A percentile compares a stretch with the other conserved stretches of the same genome.
Conservation (phyloP, 129 eudicot genomes). For the Mikania micrantha region DNA sequence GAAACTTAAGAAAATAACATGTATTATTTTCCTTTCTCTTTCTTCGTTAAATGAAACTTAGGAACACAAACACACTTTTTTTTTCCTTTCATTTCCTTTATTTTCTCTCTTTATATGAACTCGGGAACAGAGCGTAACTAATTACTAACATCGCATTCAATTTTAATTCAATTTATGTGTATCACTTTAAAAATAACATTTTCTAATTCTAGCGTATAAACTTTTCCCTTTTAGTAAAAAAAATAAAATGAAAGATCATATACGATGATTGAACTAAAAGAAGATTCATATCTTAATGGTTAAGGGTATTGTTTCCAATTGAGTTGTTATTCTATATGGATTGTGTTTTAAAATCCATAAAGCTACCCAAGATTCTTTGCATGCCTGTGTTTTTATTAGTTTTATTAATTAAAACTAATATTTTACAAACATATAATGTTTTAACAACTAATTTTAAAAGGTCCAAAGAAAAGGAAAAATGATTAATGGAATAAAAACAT, state of each 20-base stretch:
- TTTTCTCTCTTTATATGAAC: no score
- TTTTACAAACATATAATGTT: not conserved
- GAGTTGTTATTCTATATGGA: constrained; percentile 30
- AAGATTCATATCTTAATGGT: constrained; percentile 36
- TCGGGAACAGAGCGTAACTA: no score
- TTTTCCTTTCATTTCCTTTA: no score
- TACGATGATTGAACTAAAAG: constrained; percentile 18
- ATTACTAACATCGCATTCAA: no score
- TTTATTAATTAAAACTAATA: not conserved
- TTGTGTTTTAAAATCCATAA: constrained; percentile 16
- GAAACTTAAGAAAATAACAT: no score
- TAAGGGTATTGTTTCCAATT: constrained; percentile 29
- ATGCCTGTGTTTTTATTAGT: not conserved
- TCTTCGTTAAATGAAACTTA: no score
- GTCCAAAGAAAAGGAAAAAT: not conserved
- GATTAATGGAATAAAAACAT: constrained; percentile 8
- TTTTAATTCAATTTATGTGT: no score
- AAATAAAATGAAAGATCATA: not conserved
- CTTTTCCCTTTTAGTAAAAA: not conserved
- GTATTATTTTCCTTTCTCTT: no score
- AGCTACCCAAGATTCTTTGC: constrained; percentile 26
- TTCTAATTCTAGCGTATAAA: not conserved
- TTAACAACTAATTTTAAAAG: constrained; percentile 10
- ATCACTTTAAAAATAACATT: no score
- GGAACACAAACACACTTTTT: no score